Conservation (phyloP, 176 grass and related monocot species). For the Poa pratensis region DNA sequence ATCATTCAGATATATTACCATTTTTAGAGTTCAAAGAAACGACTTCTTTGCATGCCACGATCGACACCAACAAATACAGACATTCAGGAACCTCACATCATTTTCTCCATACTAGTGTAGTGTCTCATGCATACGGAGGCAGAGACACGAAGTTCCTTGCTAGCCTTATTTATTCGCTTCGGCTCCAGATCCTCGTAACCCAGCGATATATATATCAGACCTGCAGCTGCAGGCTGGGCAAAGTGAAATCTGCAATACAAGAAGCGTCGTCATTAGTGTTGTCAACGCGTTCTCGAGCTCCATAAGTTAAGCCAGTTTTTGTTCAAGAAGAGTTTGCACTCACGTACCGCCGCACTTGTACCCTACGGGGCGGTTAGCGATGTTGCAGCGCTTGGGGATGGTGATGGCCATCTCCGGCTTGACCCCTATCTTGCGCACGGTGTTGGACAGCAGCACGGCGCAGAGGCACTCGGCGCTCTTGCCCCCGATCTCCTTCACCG, state of each 20-base stretch:
- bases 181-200: background rate
- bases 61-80: background rate
- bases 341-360: constrained; percentile 69
- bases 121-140: background rate
- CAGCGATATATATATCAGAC: too few relatives aligned
- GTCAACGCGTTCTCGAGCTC: background rate
- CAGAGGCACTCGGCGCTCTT: constrained; percentile 60
- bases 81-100: background rate
- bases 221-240: constrained; percentile 39
- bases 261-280: background rate
- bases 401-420: constrained; percentile 57
- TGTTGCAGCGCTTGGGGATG: constrained; percentile 69
- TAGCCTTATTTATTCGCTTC: constrained; percentile 29
- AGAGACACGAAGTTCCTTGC: background rate
- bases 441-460: constrained; percentile 61
- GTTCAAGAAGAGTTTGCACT: background rate
- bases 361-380: constrained; percentile 49
- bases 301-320: background rate
- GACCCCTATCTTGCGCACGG: constrained; percentile 49
- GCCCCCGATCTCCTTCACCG: constrained; percentile 47
- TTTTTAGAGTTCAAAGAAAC: background rate
- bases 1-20: background rate
- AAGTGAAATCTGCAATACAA: constrained; percentile 42
- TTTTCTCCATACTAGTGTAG: background rate
- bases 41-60: background rate